Conservation (phyloP, 148 eudicot genomes). For the Persicaria maculosa region DNA sequence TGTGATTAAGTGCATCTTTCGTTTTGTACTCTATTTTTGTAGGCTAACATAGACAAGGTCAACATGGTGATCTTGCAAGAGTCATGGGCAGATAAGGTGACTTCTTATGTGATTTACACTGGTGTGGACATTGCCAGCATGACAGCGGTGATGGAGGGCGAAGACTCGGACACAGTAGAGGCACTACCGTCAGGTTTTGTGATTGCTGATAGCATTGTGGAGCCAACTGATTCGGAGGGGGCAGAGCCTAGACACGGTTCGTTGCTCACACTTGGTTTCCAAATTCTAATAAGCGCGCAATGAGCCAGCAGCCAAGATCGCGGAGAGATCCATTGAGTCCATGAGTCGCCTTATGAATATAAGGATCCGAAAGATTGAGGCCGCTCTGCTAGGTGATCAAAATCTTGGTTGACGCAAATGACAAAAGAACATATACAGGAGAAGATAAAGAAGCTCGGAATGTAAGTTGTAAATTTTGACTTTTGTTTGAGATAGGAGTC, state of each 20-base stretch:
- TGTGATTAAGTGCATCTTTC: not conserved
- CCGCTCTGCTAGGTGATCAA: constrained; percentile 19
- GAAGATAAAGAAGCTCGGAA: no score
- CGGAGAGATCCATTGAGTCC: constrained; percentile 50
- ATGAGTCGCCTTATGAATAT: constrained; percentile 44
- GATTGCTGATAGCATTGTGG: constrained; percentile 14
- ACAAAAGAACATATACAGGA: no score
- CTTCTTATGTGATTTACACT: constrained; percentile 25
- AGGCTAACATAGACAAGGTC: not conserved
- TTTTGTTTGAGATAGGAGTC: no score
- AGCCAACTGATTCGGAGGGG: not conserved
- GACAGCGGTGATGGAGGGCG: constrained; percentile 22
- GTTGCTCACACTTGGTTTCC: constrained; percentile 59
- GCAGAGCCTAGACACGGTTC: constrained; percentile 21
- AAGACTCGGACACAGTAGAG: constrained; percentile 42
- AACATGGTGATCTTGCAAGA: constrained; percentile 36
- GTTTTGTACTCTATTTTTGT: not conserved
- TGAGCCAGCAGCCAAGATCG: constrained; percentile 40
- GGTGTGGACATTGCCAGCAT: constrained; percentile 26
- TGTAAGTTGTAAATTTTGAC: no score
- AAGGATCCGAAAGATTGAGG: constrained; percentile 52
- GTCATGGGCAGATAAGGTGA: constrained; percentile 27
- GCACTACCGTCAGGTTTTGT: constrained; percentile 72
- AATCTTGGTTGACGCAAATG: not conserved
- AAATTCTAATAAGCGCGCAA: constrained; percentile 49